Evolutionary conservation across 352 stramenopile genomes (phyloP).

Genomic region (Blastocystis sp.): DNA sequence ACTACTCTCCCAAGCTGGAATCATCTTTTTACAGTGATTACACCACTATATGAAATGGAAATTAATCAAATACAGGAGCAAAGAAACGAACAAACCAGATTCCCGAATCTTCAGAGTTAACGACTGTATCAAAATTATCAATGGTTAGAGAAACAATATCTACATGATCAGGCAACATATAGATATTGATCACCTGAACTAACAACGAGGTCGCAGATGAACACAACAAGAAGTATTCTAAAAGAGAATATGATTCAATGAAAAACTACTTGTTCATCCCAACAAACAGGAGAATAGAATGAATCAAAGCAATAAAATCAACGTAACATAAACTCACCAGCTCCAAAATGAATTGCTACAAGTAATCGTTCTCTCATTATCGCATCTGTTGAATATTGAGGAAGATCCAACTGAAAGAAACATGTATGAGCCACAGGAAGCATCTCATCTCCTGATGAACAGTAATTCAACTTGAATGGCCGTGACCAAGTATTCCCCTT

Average conservation of each 20-base stretch:
- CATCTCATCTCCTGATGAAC: conserved; percentile 75
- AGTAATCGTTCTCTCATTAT: conserved; percentile 82
- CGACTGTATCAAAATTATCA: background rate
- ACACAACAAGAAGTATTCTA: background rate
- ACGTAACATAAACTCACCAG: conserved; percentile 69
- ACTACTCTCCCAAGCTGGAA: background rate
- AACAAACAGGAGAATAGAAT: background rate
- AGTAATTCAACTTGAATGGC: conserved; percentile 82
- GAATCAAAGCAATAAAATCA: background rate
- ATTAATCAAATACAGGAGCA: background rate
- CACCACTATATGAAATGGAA: conserved; percentile 40
- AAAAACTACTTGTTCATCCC: background rate
- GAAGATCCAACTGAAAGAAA: conserved; percentile 88
- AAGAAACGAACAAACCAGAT: conserved; percentile 58
- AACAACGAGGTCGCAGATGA: background rate
- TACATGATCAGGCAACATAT: background rate
- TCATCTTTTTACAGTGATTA: conserved; percentile 19
- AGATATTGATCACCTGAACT: background rate
- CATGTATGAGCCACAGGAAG: conserved; percentile 85
- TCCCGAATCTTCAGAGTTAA: background rate
- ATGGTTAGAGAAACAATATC: background rate
- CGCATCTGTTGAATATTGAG: conserved; percentile 80
- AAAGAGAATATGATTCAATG: background rate
- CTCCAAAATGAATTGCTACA: conserved; percentile 84
- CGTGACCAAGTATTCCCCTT: conserved; percentile 69